Evolutionary conservation across 306 rosid genomes (phyloP), one percentile per base, ranked within the genome.

Genomic region (Medicago lupulina): DNA sequence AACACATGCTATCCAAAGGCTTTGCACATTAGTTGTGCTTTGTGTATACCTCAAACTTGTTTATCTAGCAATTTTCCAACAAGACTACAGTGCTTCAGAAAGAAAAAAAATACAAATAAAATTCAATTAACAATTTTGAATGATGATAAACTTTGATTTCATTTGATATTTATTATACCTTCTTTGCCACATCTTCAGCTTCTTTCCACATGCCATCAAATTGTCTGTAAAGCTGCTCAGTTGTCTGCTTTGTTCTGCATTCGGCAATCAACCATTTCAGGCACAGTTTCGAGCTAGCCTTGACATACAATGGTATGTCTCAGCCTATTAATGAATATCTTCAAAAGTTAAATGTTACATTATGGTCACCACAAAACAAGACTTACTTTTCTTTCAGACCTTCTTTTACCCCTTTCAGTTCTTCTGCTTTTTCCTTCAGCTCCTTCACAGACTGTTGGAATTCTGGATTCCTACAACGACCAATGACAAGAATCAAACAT

Each of bases 181-280:
- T 90, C 67, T 81, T 92, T 4, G 97, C 97, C 14, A 85, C 76
- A 76, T 80, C 87, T 86, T 92, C 99, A 31, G 97, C 99, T 77
- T 92, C 93, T 0, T 88, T 85, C 98, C 97, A 95, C 8, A 66
- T 93, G 61, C 87, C 97, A 87, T 90, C 99, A 71, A 83, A 97
- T 78, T 85, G 91, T 91, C 86, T 90, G 93, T 92, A 92, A 78
- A 95, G 90, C 88, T 86, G 77, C 89, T 89, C 93, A 40, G 92
- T 88, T 76, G 83, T 92, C 89, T 95, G 93, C 93, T 90, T 95
- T 68, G 99, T 92, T 89, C 99, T 95, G 99, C 97, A 92, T 95
- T 87, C 75, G 83, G 80, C 88, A 92, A 83, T 90, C 91, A 90
- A 95, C 87, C 91, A 81, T 90, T 90, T 92, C 90, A 95, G 91